Conservation (phyloP, 2,329 filamentous ascomycete genomes). For the Fonsecaea multimorphosa region DNA sequence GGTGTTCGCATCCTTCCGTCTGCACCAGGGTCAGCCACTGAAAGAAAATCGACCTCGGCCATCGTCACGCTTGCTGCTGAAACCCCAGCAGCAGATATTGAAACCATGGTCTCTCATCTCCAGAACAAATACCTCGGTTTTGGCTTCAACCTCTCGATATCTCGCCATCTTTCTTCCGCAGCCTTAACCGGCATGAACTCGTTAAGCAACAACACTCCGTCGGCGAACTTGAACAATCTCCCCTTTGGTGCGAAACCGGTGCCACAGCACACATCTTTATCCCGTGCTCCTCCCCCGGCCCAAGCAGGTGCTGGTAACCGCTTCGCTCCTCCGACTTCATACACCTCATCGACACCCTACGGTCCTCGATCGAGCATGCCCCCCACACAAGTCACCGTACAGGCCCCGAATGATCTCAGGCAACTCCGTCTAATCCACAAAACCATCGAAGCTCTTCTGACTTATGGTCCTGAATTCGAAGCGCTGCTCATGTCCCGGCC, state of each 20-base stretch:
- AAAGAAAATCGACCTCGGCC: conserved; percentile 75
- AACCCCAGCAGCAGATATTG: conserved; percentile 82
- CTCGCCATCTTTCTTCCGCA: conserved; percentile 80
- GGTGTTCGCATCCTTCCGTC: conserved; percentile 72
- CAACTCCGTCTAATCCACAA: conserved; percentile 85
- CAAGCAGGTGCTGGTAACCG: conserved; percentile 59
- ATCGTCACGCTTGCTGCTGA: conserved; percentile 82
- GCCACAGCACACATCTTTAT: conserved; percentile 57
- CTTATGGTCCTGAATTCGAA: conserved; percentile 85
- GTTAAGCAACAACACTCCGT: conserved; percentile 54
- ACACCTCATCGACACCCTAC: conserved; percentile 55
- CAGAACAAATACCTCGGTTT: conserved; percentile 86
- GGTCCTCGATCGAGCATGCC: conserved; percentile 44
- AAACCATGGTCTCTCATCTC: conserved; percentile 75
- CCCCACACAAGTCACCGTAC: conserved; percentile 70
- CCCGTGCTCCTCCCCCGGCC: conserved; percentile 56
- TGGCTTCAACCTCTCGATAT: conserved; percentile 80
- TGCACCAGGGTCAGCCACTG: conserved; percentile 56
- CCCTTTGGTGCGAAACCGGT: conserved; percentile 80
- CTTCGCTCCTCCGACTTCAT: conserved; percentile 79
- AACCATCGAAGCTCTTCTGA: conserved; percentile 78
- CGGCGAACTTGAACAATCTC: conserved; percentile 56
- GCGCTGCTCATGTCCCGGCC: conserved; percentile 86
- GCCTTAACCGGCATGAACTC: conserved; percentile 64
- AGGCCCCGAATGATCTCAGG: conserved; percentile 76